phyloP scores from a whole-genome alignment of 768 basidiomycete genomes.

The Dentipellis fragilis region DNA sequence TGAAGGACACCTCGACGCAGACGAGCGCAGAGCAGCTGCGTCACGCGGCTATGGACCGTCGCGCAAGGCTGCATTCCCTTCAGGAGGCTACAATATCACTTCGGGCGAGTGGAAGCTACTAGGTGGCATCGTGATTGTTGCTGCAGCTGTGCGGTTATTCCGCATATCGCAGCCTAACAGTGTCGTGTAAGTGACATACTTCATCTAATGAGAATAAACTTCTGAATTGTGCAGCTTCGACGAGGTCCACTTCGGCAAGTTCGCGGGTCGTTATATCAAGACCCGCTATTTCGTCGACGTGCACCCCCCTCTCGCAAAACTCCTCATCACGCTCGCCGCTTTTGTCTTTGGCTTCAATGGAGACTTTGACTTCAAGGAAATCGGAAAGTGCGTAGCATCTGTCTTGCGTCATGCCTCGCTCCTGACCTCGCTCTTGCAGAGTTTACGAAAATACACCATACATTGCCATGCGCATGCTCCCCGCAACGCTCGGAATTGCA shows the following conservation, averaged over 20 bases:
- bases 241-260: slow-evolving; percentile 98
- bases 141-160: slow-evolving; percentile 75
- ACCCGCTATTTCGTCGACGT: slow-evolving; percentile 90
- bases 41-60: slow-evolving; percentile 12
- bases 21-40: slow-evolving; percentile 14
- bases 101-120: slow-evolving; percentile 73
- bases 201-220: background rate
- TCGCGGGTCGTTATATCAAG: slow-evolving; percentile 90
- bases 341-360: slow-evolving; percentile 86
- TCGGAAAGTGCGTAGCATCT: slow-evolving; percentile 67
- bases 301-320: slow-evolving; percentile 93
- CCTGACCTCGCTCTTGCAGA: slow-evolving; percentile 29
- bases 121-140: slow-evolving; percentile 54
- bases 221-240: slow-evolving; percentile 59
- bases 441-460: slow-evolving; percentile 84
- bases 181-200: slow-evolving; percentile 68
- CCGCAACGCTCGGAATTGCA: slow-evolving; percentile 79
- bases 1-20: slow-evolving; percentile 15
- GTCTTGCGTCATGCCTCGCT: background rate
- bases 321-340: slow-evolving; percentile 86
- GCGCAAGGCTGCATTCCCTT: slow-evolving; percentile 17
- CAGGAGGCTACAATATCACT: slow-evolving; percentile 57
- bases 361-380: slow-evolving; percentile 94
- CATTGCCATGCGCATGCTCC: slow-evolving; percentile 94
- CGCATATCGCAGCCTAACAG: slow-evolving; percentile 78